Evolutionary conservation across 148 eudicot genomes (phyloP), one percentile per base, ranked within the genome.

Genomic region (Talinum fruticosum): DNA sequence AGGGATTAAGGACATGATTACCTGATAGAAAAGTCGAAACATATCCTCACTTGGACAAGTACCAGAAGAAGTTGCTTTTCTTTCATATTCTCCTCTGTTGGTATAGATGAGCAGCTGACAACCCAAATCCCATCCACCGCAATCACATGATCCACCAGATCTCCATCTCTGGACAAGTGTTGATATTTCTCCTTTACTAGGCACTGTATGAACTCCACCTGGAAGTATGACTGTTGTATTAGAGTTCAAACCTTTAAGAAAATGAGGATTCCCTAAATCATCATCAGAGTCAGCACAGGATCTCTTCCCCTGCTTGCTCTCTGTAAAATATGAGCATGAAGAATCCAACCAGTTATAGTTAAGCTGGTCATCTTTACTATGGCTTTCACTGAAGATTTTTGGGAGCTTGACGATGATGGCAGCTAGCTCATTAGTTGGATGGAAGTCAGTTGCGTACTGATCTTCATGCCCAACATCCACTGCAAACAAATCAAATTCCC

Each of bases 101-200:
- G 85, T 75, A 64, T 88, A 87, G 73, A 90, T 76, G 68, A 80
- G 80, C 72, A 90, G 35, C 79, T 83, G 87, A 84, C 98, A 94
- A 80, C 98, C 98, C 77, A 94, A 49, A 90, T 94, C 98, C 98
- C 98, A 94, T 34, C 98, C 98, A 66, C 98, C 97, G 75, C 98
- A 94, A 77, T 94, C 98, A 83, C 98, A 94, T 45, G 81, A 71
- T 38, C 98, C 98, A 72, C 93, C 89, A 6, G 91, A 90, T 72
- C 76, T 87, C 98, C 98, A 94, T 85, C 98, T 83, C 37, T 88
- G 83, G 24, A 90, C 83, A 72, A 94, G 74, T 38, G 97, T 75
- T 54, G 98, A 94, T 79, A 91, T 87, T 78, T 87, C 89, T 57
- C 96, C 96, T 75, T 88, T 89, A 84, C 90, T 85, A 32, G 98